Percentiles rank a stretch among this genome's conserved stretches.
These are phyloP conservation scores for Osmozyma mogii DNA, from an alignment of 805 yeast genomes.

Conservation along the genomic window DNA sequence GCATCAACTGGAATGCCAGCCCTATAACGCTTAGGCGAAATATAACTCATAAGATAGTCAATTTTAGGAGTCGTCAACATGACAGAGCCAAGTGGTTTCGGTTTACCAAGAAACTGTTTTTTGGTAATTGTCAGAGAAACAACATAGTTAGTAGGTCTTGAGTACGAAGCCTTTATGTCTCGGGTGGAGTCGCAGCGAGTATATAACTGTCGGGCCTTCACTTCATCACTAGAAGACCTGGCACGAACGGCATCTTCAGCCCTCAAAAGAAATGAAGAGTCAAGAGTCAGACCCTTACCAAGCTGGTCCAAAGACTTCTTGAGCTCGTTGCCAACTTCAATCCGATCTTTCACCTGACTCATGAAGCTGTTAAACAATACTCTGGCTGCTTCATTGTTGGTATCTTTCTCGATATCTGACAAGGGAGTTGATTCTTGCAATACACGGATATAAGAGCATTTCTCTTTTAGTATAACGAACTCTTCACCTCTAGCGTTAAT, in stretches of 20 bases:
- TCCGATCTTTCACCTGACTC: conserved; percentile 19
- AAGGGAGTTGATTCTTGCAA: conserved; percentile 18
- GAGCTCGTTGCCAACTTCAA: conserved; percentile 19
- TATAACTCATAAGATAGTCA: conserved; percentile 20
- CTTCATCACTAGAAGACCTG: conserved; percentile 1
- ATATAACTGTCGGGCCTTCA: conserved; percentile 11
- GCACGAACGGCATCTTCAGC: conserved; percentile 1
- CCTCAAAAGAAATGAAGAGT: conserved; percentile 1
- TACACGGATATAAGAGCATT: conserved; percentile 18
- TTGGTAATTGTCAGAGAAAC: conserved; percentile 23
- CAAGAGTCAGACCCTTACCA: conserved; percentile 17
- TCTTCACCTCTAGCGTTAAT: conserved; percentile 24
- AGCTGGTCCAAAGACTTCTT: conserved; percentile 9
- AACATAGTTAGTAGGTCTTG: conserved; percentile 15
- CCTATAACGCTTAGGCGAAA: conserved; percentile 14
- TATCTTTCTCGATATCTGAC: conserved; percentile 3
- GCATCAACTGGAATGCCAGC: conserved; percentile 3
- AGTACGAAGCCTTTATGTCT: neutral
- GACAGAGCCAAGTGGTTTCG: conserved; percentile 26
- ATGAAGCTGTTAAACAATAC: conserved; percentile 16
- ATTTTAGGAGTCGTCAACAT: conserved; percentile 25
- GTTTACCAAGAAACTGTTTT: conserved; percentile 20
- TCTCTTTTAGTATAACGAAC: conserved; percentile 30
- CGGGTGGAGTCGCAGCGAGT: conserved; percentile 5
- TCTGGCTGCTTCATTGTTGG: conserved; percentile 7